phyloP scores from a whole-genome alignment of 2,329 filamentous ascomycete species.

The Gaeumannomyces sp. region DNA sequence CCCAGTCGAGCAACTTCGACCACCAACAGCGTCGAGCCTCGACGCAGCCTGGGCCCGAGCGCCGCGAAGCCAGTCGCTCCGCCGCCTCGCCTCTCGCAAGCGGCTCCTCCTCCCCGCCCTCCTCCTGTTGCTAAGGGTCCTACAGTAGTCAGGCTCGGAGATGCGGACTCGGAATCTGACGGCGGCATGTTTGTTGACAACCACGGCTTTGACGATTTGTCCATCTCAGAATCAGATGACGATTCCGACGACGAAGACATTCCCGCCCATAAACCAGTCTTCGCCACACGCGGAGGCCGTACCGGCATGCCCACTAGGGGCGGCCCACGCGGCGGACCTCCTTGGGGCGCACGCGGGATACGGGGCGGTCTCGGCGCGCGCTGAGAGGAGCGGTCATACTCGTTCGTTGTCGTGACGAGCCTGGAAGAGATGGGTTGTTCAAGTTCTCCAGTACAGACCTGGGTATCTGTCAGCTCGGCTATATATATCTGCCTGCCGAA shows the following conservation, averaged over 20 bases:
- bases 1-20: neutral
- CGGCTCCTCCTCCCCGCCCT: neutral
- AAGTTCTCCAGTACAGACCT: too few species aligned
- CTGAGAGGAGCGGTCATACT: neutral
- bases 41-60: neutral
- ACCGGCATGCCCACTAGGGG: constrained; percentile 10
- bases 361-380: constrained; percentile 11
- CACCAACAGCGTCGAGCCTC: neutral
- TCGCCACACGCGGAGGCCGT: constrained; percentile 11
- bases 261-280: constrained; percentile 13
- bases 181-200: neutral
- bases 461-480: too few species aligned
- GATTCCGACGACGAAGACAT: constrained; percentile 16
- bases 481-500: too few species aligned
- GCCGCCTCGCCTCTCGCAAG: neutral
- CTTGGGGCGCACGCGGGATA: constrained; percentile 12
- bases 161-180: constrained; percentile 14
- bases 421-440: too few species aligned
- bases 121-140: constrained; percentile 15
- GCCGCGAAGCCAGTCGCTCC: neutral
- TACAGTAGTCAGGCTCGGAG: constrained; percentile 28
- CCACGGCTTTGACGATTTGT: constrained; percentile 12
- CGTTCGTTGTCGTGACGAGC: neutral
- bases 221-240: constrained; percentile 18
- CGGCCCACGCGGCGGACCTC: constrained; percentile 11